These are phyloP conservation scores for Shiraia bambusicola DNA, from an alignment of 2,329 filamentous ascomycete genomes.

Conservation along the genomic window DNA sequence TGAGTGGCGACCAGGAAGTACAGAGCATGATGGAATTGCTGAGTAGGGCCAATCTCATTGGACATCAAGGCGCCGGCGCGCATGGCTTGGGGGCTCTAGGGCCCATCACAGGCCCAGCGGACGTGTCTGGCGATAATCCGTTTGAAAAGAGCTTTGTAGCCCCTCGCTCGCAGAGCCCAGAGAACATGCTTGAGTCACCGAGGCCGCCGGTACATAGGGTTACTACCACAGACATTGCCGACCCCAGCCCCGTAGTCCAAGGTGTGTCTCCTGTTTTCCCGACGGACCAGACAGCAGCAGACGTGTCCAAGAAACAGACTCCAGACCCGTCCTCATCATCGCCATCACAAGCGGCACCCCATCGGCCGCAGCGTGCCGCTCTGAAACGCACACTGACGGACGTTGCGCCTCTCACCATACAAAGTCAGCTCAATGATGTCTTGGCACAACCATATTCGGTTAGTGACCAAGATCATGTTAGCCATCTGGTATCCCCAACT, in stretches of 20 bases:
- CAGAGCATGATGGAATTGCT: slow-evolving; percentile 90
- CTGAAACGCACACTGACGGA: slow-evolving; percentile 90
- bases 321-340: slow-evolving; percentile 20
- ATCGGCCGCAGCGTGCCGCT: slow-evolving; percentile 55
- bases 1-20: slow-evolving; percentile 79
- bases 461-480: slow-evolving; percentile 49
- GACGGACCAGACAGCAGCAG: slow-evolving; percentile 24
- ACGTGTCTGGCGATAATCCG: slow-evolving; percentile 71
- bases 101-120: slow-evolving; percentile 78
- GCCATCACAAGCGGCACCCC: slow-evolving; percentile 17
- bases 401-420: slow-evolving; percentile 69
- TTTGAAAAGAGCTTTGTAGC: slow-evolving; percentile 80
- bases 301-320: slow-evolving; percentile 22
- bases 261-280: slow-evolving; percentile 17
- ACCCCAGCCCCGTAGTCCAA: slow-evolving; percentile 8
- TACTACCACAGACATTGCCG: slow-evolving; percentile 9
- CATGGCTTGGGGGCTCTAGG: slow-evolving; percentile 55
- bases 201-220: slow-evolving; percentile 21
- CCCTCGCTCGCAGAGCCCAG: slow-evolving; percentile 50
- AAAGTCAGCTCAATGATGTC: slow-evolving; percentile 81
- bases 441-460: slow-evolving; percentile 78
- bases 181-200: slow-evolving; percentile 35
- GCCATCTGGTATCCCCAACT: slow-evolving; percentile 50
- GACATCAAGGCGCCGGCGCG: slow-evolving; percentile 61
- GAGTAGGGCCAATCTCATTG: slow-evolving; percentile 76